Evolutionary conservation across 257 asterid genomes (phyloP).

Genomic region (Primulina eburnea): DNA sequence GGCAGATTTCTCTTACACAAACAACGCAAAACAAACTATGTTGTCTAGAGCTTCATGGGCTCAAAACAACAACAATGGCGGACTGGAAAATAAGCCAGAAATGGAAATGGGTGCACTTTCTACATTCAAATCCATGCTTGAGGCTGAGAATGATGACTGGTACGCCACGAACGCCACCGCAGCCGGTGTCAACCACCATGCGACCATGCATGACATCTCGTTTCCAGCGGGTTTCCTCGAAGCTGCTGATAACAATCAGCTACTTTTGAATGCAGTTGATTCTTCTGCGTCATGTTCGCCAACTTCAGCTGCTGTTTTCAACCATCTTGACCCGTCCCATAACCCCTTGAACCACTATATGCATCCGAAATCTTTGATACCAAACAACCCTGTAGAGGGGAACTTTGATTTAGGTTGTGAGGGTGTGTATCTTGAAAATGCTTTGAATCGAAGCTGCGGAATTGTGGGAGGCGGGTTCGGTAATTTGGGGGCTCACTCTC

Average conservation of each 20-base stretch:
- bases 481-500: conserved; percentile 31
- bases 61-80: conserved; percentile 32
- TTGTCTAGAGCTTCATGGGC: conserved; percentile 54
- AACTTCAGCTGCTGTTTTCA: conserved; percentile 40
- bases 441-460: conserved; percentile 23
- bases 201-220: conserved; percentile 35
- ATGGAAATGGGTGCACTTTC: conserved; percentile 57
- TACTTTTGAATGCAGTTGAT: conserved; percentile 38
- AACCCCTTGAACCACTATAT: conserved; percentile 34
- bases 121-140: conserved; percentile 76
- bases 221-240: conserved; percentile 32
- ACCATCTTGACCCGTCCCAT: conserved; percentile 32
- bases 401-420: conserved; percentile 38
- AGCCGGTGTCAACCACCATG: conserved; percentile 27
- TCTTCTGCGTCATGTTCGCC: conserved; percentile 54
- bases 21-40: conserved; percentile 28
- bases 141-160: conserved; percentile 70
- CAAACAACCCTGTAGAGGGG: conserved; percentile 29
- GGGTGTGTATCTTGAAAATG: conserved; percentile 35
- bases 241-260: conserved; percentile 29
- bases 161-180: conserved; percentile 31
- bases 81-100: conserved; percentile 34
- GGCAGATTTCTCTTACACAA: neutral
- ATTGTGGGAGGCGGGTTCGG: conserved; percentile 25
- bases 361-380: conserved; percentile 26